phyloP scores from a whole-genome alignment of 805 yeast genomes.

The Zygotorulaspora sp. region DNA sequence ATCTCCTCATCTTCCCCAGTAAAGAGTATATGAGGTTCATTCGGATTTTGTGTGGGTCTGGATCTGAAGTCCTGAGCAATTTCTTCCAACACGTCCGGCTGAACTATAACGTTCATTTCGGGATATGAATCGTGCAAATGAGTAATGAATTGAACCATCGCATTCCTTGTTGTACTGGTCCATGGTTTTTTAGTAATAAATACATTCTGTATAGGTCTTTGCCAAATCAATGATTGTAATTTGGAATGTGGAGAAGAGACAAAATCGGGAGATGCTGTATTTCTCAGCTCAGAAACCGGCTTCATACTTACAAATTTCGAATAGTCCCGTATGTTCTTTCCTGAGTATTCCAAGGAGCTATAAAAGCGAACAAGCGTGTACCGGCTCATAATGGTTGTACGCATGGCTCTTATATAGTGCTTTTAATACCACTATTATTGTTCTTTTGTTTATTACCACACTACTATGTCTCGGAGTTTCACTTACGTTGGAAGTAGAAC shows the following conservation, averaged over 20 bases:
- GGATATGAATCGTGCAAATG: conserved; percentile 63
- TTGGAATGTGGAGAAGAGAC: conserved; percentile 54
- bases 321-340: conserved; percentile 17
- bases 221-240: conserved; percentile 64
- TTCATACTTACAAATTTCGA: conserved; percentile 32
- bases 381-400: background rate
- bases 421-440: no score
- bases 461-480: no score
- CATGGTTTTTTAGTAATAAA: conserved; percentile 82
- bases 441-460: no score
- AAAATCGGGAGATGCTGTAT: conserved; percentile 46
- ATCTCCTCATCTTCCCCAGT: conserved; percentile 59
- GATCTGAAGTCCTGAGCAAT: conserved; percentile 35
- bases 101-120: conserved; percentile 70
- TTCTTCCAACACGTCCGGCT: conserved; percentile 70
- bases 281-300: conserved; percentile 30
- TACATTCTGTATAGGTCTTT: conserved; percentile 66
- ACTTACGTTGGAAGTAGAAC: no score
- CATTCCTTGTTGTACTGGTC: conserved; percentile 57
- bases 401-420: no score
- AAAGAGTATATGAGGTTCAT: conserved; percentile 42
- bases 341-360: conserved; percentile 15
- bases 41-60: conserved; percentile 27
- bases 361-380: conserved; percentile 9
- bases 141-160: conserved; percentile 60